Percentiles rank a stretch among this genome's conserved stretches.
Conservation (phyloP, 164 flowering plant genomes). For the Amborella trichopoda region DNA sequence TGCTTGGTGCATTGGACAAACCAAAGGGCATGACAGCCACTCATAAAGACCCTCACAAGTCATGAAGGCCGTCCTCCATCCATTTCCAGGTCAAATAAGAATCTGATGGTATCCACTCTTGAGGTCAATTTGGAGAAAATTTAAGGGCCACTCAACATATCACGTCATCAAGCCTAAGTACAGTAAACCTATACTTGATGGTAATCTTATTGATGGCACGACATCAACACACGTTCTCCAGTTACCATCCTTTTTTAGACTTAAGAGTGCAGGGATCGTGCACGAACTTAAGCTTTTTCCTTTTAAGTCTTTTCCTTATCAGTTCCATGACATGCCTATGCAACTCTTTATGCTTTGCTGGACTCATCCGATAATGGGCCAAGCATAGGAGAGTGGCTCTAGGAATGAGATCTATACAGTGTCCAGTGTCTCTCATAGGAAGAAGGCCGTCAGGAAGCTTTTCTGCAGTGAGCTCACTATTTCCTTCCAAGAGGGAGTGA, state of each 20-base stretch:
- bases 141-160: not conserved
- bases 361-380: not conserved
- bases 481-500: too few species aligned
- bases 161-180: not conserved
- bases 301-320: not conserved
- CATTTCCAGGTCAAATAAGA: not conserved
- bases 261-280: not conserved
- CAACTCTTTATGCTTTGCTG: not conserved
- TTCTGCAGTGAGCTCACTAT: too few species aligned
- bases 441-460: not conserved
- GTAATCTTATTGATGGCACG: not conserved
- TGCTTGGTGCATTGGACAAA: constrained; percentile 1
- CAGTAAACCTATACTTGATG: not conserved
- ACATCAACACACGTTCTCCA: not conserved
- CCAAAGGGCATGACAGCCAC: too few species aligned
- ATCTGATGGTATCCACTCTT: too few species aligned
- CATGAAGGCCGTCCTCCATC: not conserved
- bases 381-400: not conserved
- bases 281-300: not conserved
- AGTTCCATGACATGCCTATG: not conserved
- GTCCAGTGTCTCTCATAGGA: not conserved
- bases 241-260: not conserved
- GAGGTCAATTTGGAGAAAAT: not conserved
- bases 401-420: not conserved
- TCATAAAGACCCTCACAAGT: not conserved